These are phyloP conservation scores for Citrus inodora DNA, from an alignment of 345 rosid genomes.

Conservation along the genomic window DNA sequence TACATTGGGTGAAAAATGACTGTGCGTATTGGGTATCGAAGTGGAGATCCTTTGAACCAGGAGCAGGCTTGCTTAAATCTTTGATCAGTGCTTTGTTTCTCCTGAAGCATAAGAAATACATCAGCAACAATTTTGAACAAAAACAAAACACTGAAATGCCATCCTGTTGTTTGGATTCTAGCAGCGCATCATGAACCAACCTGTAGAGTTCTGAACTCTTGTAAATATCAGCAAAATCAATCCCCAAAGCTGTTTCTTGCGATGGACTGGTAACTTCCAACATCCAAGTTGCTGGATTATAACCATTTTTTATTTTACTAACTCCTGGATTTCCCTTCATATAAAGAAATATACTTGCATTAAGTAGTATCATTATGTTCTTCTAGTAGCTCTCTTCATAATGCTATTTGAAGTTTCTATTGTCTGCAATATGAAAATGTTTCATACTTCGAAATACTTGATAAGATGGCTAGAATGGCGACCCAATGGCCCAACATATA, in stretches of 20 bases:
- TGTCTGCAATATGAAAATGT: neutral
- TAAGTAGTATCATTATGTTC: neutral
- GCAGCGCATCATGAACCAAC: constrained; percentile 4
- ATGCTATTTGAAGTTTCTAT: neutral
- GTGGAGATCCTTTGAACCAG: constrained; percentile 33
- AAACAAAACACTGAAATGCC: neutral
- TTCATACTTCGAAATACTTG: constrained; percentile 42
- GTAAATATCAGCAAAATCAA: constrained; percentile 40
- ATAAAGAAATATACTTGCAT: neutral
- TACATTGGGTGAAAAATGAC: constrained; percentile 28
- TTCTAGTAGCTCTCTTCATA: neutral
- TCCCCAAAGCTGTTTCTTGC: constrained; percentile 35
- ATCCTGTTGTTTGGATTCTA: neutral
- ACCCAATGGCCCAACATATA: constrained; percentile 48
- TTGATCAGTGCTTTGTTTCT: constrained; percentile 36
- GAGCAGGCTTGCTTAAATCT: constrained; percentile 33
- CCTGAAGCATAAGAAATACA: constrained; percentile 15
- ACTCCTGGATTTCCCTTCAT: constrained; percentile 37
- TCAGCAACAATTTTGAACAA: neutral
- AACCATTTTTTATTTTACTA: constrained; percentile 34
- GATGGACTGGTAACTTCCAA: constrained; percentile 35
- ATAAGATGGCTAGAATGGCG: constrained; percentile 32
- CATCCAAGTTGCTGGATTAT: constrained; percentile 64
- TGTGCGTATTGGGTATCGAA: constrained; percentile 30
- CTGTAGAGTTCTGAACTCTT: constrained; percentile 40